Evolutionary conservation across 805 yeast species (phyloP), one percentile per base, ranked within the genome.

Genomic region (Jamesozyma rosinii): DNA sequence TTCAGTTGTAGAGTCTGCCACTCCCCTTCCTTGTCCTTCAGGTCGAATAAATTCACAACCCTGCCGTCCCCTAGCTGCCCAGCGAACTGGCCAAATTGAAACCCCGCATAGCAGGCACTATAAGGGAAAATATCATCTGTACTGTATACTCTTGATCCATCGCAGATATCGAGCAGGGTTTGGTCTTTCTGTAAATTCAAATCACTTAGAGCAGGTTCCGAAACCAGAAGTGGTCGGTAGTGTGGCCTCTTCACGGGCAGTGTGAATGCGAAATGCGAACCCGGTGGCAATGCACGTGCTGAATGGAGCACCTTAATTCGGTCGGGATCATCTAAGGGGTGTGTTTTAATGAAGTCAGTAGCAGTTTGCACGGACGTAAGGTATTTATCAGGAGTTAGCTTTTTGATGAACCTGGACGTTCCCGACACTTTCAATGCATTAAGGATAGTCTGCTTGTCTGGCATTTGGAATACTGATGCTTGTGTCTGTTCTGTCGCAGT

Each of bases 61-160:
- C 98, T 68, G 1, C 98, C 98, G 61, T 90, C 98, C 5, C 98
- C 98, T 48, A 90, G 67, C 61, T 92, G 98, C 2, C 97, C 97
- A 0, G 97, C 97, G 76, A 90, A 90, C 50, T 76, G 77, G 2
- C 98, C 97, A 68, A 92, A 90, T 58, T 90, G 98, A 72, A 82
- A 87, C 1, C 98, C 98, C 1, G 97, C 95, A 62, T 90, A 90
- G 0, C 90, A 85, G 61, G 83, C 89, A 11, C 96, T 77, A 63
- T 83, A 90, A 0, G 98, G 97, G 51, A 76, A 77, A 1, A 83
- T 72, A 5, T 58, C 55, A 5, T 32, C 4, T 18, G 37, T 17
- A 8, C 56, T 71, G 31, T 63, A 53, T 1, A 73, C 50, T n/a
- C 63, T 53, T 33, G 75, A 67, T 1, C 97, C 97, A 44, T 79